These are phyloP conservation scores for Leucocoprinus birnbaumii DNA, from an alignment of 768 basidiomycete genomes.

Conservation along the genomic window DNA sequence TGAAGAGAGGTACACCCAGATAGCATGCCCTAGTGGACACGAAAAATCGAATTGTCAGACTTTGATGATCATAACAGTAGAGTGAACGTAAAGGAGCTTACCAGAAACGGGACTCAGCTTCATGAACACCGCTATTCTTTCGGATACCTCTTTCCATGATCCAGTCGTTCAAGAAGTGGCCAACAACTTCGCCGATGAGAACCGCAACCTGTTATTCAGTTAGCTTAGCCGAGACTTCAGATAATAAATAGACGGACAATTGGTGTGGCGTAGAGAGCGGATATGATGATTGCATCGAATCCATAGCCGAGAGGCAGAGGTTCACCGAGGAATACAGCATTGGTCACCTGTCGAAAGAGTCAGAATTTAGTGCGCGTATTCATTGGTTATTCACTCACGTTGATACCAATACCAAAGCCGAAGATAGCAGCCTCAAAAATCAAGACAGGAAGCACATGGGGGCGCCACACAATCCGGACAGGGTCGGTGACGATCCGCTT, in stretches of 20 bases:
- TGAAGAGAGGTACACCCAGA: conserved; percentile 47
- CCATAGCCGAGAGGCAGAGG: conserved; percentile 27
- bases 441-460: conserved; percentile 50
- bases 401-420: conserved; percentile 29
- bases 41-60: background rate
- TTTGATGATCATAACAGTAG: too few relatives aligned
- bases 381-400: conserved; percentile 27
- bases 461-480: conserved; percentile 58
- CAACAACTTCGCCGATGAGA: conserved; percentile 33
- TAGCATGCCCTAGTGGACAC: conserved; percentile 42
- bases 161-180: conserved; percentile 32
- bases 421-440: conserved; percentile 45
- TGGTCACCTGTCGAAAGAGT: conserved; percentile 20
- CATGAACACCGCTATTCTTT: conserved; percentile 34
- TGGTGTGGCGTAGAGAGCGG: conserved; percentile 34
- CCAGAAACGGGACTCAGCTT: conserved; percentile 48
- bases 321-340: conserved; percentile 21
- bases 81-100: conserved; percentile 17
- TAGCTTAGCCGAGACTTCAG: background rate
- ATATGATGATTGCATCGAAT: conserved; percentile 32
- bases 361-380: background rate
- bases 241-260: conserved; percentile 22
- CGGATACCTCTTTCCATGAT: conserved; percentile 27
- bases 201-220: conserved; percentile 23
- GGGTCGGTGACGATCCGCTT: conserved; percentile 38